These are phyloP conservation scores for Chalara sp. DNA, from an alignment of 2,329 filamentous ascomycete species.

Conservation along the genomic window DNA sequence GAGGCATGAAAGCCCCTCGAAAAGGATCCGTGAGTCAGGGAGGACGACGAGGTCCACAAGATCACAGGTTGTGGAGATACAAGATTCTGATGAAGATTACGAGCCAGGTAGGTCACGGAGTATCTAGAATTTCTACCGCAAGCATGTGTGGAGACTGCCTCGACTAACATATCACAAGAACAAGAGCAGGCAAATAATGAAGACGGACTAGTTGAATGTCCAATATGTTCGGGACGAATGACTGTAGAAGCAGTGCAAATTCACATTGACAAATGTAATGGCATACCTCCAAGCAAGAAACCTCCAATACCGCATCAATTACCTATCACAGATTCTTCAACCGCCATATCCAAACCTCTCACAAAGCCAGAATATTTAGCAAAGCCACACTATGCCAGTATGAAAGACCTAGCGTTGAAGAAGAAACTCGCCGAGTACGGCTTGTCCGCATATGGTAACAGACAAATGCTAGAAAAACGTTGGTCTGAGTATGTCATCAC, in stretches of 20 bases:
- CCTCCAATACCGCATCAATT: background rate
- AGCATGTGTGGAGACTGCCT: no score
- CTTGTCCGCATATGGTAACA: constrained; percentile 63
- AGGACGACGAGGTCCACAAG: constrained; percentile 47
- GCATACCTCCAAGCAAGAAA: constrained; percentile 2
- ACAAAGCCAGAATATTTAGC: constrained; percentile 44
- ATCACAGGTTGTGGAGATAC: constrained; percentile 27
- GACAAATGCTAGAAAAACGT: constrained; percentile 65
- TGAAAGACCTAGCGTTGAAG: constrained; percentile 71
- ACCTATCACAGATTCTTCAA: constrained; percentile 1
- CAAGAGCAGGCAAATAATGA: constrained; percentile 6
- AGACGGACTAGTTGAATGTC: constrained; percentile 69
- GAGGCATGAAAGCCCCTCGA: constrained; percentile 21
- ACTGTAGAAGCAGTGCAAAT: constrained; percentile 64
- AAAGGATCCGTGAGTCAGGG: constrained; percentile 9
- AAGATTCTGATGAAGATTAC: constrained; percentile 25
- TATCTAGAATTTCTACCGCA: no score
- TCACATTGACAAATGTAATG: constrained; percentile 33
- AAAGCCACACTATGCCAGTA: constrained; percentile 75
- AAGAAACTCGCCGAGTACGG: constrained; percentile 80
- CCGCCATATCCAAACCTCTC: constrained; percentile 11
- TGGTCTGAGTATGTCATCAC: constrained; percentile 93
- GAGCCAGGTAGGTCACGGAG: constrained; percentile 17
- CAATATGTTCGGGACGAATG: constrained; percentile 58
- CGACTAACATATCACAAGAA: background rate